phyloP scores from a whole-genome alignment of 2,329 filamentous ascomycete genomes.

The Aspergillus flavus region DNA sequence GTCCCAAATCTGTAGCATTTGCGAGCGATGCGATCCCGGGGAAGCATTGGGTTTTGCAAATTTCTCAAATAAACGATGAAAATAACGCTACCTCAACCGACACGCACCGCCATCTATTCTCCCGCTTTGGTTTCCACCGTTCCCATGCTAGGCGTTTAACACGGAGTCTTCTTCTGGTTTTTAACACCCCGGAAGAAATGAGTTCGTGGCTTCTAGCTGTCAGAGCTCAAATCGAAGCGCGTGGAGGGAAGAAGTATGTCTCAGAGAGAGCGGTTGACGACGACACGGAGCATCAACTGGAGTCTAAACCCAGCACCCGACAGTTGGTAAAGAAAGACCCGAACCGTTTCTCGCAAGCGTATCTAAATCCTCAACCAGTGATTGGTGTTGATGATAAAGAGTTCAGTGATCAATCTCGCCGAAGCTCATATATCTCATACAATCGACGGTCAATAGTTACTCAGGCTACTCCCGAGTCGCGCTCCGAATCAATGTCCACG shows the following conservation, averaged over 20 bases:
- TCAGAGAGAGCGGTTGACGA: slow-evolving; percentile 40
- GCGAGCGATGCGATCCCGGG: slow-evolving; percentile 54
- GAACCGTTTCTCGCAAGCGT: slow-evolving; percentile 35
- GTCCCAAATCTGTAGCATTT: slow-evolving; percentile 50
- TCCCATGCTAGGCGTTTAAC: slow-evolving; percentile 37
- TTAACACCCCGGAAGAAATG: slow-evolving; percentile 48
- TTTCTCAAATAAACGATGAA: slow-evolving; percentile 42
- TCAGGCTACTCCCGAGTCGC: slow-evolving; percentile 26
- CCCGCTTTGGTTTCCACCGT: slow-evolving; percentile 43
- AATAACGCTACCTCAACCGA: slow-evolving; percentile 32
- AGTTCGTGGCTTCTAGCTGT: slow-evolving; percentile 49
- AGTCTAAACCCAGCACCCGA: slow-evolving; percentile 31
- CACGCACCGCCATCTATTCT: slow-evolving; percentile 39
- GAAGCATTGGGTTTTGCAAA: slow-evolving; percentile 52
- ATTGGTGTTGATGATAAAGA: slow-evolving; percentile 30
- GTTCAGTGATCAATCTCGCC: slow-evolving; percentile 28
- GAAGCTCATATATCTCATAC: slow-evolving; percentile 33
- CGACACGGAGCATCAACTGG: slow-evolving; percentile 28
- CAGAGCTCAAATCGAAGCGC: slow-evolving; percentile 48
- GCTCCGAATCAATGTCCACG: slow-evolving; percentile 32
- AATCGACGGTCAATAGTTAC: slow-evolving; percentile 31
- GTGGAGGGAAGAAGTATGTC: slow-evolving; percentile 49
- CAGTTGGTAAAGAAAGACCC: slow-evolving; percentile 40
- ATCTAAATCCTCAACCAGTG: slow-evolving; percentile 30
- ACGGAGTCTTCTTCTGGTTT: slow-evolving; percentile 47